These are phyloP conservation scores for Ambrosiella beaveri DNA, from an alignment of 2,329 filamentous ascomycete genomes.

Conservation along the genomic window DNA sequence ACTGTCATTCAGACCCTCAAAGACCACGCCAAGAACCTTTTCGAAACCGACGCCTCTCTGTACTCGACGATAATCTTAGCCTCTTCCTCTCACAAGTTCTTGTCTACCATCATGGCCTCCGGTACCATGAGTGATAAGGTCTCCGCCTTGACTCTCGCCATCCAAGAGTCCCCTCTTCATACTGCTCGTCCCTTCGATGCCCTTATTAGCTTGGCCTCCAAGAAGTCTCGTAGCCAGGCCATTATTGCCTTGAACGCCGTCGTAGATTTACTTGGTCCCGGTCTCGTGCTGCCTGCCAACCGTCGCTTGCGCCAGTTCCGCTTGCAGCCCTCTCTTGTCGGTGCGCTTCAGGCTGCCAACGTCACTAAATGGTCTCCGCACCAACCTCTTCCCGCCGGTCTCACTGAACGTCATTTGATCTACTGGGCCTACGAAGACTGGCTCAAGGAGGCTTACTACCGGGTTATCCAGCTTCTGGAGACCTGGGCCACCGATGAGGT, in stretches of 20 bases:
- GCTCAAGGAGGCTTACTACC: slow-evolving; percentile 87
- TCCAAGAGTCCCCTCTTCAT: slow-evolving; percentile 92
- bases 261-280: slow-evolving; percentile 85
- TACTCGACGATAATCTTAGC: slow-evolving; percentile 61
- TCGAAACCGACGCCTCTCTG: slow-evolving; percentile 59
- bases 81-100: slow-evolving; percentile 84
- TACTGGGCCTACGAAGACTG: slow-evolving; percentile 89
- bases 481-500: slow-evolving; percentile 91
- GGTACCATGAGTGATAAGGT: slow-evolving; percentile 95
- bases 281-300: slow-evolving; percentile 65
- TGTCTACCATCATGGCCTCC: slow-evolving; percentile 90
- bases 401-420: slow-evolving; percentile 64
- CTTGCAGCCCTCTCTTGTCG: slow-evolving; percentile 59
- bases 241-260: slow-evolving; percentile 82
- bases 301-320: slow-evolving; percentile 66
- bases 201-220: slow-evolving; percentile 66
- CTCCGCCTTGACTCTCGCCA: slow-evolving; percentile 79
- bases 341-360: slow-evolving; percentile 46
- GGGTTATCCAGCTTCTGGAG: slow-evolving; percentile 79
- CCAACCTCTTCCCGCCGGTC: slow-evolving; percentile 53
- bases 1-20: slow-evolving; percentile 36
- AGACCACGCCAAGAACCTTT: slow-evolving; percentile 52
- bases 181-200: slow-evolving; percentile 80
- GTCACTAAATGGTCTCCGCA: slow-evolving; percentile 45
- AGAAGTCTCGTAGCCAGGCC: slow-evolving; percentile 83